Evolutionary conservation across 2,329 filamentous ascomycete genomes (phyloP).

Genomic region (Colletotrichum sp.): DNA sequence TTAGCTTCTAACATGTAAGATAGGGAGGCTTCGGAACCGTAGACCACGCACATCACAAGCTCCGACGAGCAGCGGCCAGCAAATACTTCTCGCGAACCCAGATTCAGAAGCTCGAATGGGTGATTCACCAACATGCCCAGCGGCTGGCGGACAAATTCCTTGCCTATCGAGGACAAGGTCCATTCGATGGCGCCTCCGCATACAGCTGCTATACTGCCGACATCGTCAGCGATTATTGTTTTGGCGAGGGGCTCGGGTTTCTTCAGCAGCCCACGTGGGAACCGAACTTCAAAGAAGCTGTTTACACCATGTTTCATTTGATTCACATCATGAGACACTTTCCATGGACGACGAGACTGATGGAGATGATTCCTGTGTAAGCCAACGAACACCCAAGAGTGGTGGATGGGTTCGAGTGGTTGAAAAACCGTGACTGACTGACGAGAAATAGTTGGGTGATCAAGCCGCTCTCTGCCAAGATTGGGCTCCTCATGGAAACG

Average conservation of each 20-base stretch:
- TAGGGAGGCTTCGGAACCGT: conserved; percentile 28
- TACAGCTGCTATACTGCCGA: conserved; percentile 43
- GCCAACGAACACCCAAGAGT: not conserved
- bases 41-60: conserved; percentile 36
- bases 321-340: conserved; percentile 18
- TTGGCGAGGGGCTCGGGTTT: conserved; percentile 28
- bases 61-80: conserved; percentile 30
- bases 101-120: not conserved
- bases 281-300: conserved; percentile 8
- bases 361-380: conserved; percentile 11
- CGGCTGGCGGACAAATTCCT: not conserved
- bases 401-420: not conserved
- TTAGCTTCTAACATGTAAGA: not conserved
- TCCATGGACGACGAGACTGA: not conserved
- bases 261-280: conserved; percentile 11
- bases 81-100: conserved; percentile 36
- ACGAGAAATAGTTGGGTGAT: not conserved
- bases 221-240: conserved; percentile 38
- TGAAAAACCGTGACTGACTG: not conserved
- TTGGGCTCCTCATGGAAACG: not conserved
- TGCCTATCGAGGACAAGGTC: conserved; percentile 18
- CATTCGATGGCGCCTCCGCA: conserved; percentile 35
- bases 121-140: not conserved
- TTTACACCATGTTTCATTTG: conserved; percentile 18
- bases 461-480: not conserved